Evolutionary conservation across 345 rosid genomes (phyloP), one percentile per base, ranked within the genome.

Genomic region (Firmiana major): DNA sequence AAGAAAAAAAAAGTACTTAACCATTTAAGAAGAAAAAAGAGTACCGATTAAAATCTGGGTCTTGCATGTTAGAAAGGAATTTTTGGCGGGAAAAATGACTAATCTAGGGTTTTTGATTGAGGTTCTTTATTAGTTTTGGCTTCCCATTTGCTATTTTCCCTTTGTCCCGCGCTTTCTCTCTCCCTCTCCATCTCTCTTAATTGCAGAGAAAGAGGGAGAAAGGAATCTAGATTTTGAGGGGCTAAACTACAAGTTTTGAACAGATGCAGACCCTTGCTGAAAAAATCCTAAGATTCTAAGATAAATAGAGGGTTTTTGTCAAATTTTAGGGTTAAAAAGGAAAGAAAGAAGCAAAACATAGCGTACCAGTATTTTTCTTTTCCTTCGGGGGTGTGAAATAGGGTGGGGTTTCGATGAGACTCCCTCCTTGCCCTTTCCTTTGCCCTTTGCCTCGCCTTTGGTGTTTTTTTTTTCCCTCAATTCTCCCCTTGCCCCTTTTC

Each of bases 51-150:
- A 66, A 48, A 66, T 74, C 60, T 24, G 28, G 38, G 40, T 38
- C 40, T 38, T 38, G 40, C 40, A 38, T 38, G 40, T 38, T 24
- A 71, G 24, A 43, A 6, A 17, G 7, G 15, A 7, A 34, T 3
- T 28, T 75, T 76, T 82, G 82, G 89, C 82, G 85, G 89, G 87
- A 84, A 86, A 86, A 74, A 26, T 0, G 45, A 48, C 28, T 62
- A 77, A 79, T 78, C 80, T 83, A 86, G 85, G 85, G 88, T 81
- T 83, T 86, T 86, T 72, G 53, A 74, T 70, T 70, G 17, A 24
- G 21, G 1, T 31, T 49, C 16, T 16, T 13, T 31, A 31, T 24
- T 5, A 22, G 73, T 40, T 57, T 57, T 22, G 45, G 31, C 34
- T 31, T 31, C 34, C 34, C 34, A 31, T 31, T 31, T 3, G 34